Evolutionary conservation across 345 rosid species (phyloP), one percentile per base, ranked within the genome.

Genomic region (Salix arbutifolia): DNA sequence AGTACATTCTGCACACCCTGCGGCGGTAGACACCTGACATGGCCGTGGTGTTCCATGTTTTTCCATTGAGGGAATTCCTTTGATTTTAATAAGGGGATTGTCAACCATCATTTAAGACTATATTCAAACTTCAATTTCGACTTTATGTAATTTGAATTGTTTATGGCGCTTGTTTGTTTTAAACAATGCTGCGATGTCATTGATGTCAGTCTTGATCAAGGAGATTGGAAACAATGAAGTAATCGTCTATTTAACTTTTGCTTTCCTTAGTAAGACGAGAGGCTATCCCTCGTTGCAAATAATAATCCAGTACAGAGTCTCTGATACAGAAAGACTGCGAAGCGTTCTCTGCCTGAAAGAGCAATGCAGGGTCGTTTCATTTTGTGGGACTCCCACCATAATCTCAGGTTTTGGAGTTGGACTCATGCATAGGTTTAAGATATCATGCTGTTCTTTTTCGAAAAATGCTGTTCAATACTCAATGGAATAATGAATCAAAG

Each of bases 1-100:
- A 84, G 67, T 67, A 46, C 72, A 70, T 84, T 50, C 77, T 92
- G 80, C 93, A 92, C 74, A 85, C 92, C 40, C 85, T 94, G 85
- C 88, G 96, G 92, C 82, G 86, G 77, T 94, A 88, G 85, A 70
- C 75, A 61, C 61, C n/a, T 65, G 11, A 30, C 16, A 13, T 16
- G 37, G 30, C 56, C 28, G 17, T 33, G 40, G 6, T 33, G 40
- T 13, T 60, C 19, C 52, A 28, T 40, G 52, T 8, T 23, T 72
- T 69, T 70, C 14, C 71, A 10, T 72, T 11, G 28, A 56, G 28
- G 72, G 71, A 40, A 50, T 60, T 62, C 44, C 46, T 2, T 67
- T 13, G 25, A 31, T 70, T 72, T 56, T 66, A 76, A 78, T 69
- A 80, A 77, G 65, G 70, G 42, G 72, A 64, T 75, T 46, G 53